A percentile compares a stretch with the other conserved stretches of the same genome.
phyloP scores from a whole-genome alignment of 2,329 filamentous ascomycete species.

The Gyromitra esculenta region DNA sequence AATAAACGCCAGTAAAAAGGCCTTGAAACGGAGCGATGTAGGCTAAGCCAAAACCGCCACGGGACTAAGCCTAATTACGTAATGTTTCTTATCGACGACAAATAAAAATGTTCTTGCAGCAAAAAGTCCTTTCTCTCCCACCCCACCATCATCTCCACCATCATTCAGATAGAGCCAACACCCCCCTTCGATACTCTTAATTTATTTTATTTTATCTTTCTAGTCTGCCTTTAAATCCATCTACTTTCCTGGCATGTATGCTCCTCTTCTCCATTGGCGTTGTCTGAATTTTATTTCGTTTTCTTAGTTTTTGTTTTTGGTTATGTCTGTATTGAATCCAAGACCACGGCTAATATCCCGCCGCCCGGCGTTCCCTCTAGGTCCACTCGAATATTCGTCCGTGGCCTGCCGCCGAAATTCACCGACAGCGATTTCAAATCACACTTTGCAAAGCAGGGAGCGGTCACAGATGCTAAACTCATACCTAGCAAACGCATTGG shows the following conservation, averaged over 20 bases:
- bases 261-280: not conserved
- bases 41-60: not conserved
- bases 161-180: not conserved
- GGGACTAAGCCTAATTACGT: constrained; percentile 10
- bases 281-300: not conserved
- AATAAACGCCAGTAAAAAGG: constrained; percentile 1
- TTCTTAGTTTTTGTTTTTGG: not conserved
- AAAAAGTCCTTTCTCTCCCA: not conserved
- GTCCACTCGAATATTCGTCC: constrained; percentile 78
- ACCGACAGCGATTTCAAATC: constrained; percentile 85
- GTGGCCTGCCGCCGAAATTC: constrained; percentile 84
- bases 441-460: constrained; percentile 81
- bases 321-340: not conserved
- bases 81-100: constrained; percentile 14
- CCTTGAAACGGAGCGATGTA: not conserved
- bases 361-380: constrained; percentile 22
- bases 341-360: constrained; percentile 24
- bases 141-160: not conserved
- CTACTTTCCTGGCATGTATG: constrained; percentile 30
- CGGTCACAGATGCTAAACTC: constrained; percentile 91
- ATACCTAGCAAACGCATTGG: constrained; percentile 90
- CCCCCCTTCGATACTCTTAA: not conserved
- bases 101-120: constrained; percentile 7
- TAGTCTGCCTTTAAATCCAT: constrained; percentile 10
- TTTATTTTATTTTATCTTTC: not conserved